These are phyloP conservation scores for Rhizophora apiculata DNA, from an alignment of 345 rosid genomes.

Conservation along the genomic window DNA sequence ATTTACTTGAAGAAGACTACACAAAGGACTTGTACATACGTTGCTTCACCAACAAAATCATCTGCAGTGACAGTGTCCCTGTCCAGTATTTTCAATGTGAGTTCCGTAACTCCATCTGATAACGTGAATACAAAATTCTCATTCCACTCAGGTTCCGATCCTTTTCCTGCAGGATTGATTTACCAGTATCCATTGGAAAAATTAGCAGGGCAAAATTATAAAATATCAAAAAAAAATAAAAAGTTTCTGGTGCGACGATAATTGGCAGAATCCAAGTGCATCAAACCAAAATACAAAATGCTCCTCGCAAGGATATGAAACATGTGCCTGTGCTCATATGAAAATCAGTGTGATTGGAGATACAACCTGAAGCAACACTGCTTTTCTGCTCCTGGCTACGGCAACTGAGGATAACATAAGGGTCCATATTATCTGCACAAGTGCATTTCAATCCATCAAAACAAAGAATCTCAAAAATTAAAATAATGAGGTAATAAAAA, in stretches of 20 bases:
- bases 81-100: conserved; percentile 31
- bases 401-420: conserved; percentile 58
- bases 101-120: conserved; percentile 20
- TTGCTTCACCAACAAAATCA: conserved; percentile 35
- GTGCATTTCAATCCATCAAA: background rate
- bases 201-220: no score
- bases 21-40: conserved; percentile 13
- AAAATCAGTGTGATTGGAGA: background rate
- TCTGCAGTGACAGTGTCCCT: conserved; percentile 16
- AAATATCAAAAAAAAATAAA: background rate
- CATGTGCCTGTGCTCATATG: no score
- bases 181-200: background rate
- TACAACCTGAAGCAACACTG: conserved; percentile 59
- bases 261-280: no score
- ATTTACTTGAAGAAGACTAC: background rate
- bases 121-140: conserved; percentile 32
- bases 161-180: conserved; percentile 34
- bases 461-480: background rate
- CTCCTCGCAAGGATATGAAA: no score
- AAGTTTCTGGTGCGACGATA: no score
- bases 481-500: conserved; percentile 28
- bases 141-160: conserved; percentile 34
- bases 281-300: no score
- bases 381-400: conserved; percentile 76
- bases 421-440: conserved; percentile 58